Base-by-base conservation (phyloP, 805 yeast species). In the Yarrowia osloensis region DNA sequence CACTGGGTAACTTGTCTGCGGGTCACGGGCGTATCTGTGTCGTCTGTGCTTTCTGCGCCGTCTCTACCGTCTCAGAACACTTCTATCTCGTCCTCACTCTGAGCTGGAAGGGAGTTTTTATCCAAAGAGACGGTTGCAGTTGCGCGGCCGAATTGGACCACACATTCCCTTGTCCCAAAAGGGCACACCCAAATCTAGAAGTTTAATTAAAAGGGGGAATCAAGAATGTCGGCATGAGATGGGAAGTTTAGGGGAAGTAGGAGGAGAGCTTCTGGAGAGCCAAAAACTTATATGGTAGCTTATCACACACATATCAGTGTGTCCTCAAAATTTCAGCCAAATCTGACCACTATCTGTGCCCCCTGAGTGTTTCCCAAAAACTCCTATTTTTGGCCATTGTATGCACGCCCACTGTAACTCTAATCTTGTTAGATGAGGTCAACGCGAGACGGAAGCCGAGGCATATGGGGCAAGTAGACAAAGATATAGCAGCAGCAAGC, bases 161-260 rank as follows among this genome's bases (percentile, higher is more conserved):
- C 59, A 55, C 62, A 57, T 57, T 57, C 63, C 63, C 49, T 57
- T 57, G 63, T 57, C 63, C 63, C 63, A 57, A 57, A 57, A 39
- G 63, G 63, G 63, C 47, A 39, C 37, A 4, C 35, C 40, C 42
- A 54, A 54, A 17, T 22, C 22, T 54, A 17, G 19, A 54, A 54
- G 22, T 2, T 24, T 35, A 54, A 54, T n/a, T 54, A 54, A 54
- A 50, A 54, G 61, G 61, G 61, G 61, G 61, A 35, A 11, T 12
- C 61, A 54, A 54, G 61, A 54, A 54, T 54, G 35, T 15, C 4
- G 40, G 40, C 11, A 15, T 5, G 37, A 7, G 37, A 4, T 15
- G 37, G 37, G 37, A 12, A 17, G 7, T 28, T 8, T 28, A 33
- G 12, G 37, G 9, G 37, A 1, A 13, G 15, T 11, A 33, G 12